A percentile compares a stretch with the other conserved stretches of the same genome.
These are phyloP conservation scores for Golubevia sp. DNA, from an alignment of 1,284 basidiomycete genomes.

Conservation along the genomic window DNA sequence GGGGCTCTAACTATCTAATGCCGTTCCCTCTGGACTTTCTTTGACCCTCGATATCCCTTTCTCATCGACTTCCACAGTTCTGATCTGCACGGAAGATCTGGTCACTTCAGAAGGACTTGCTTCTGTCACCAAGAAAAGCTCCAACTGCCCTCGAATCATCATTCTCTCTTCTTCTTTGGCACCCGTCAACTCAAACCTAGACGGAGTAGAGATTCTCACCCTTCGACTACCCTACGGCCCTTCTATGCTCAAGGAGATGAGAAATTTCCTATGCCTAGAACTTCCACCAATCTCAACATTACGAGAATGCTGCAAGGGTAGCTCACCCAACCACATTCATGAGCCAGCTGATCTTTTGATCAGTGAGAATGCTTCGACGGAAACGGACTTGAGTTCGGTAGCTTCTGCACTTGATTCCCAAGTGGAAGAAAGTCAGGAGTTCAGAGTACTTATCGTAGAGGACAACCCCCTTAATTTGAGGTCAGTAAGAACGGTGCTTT, in stretches of 20 bases:
- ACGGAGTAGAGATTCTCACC: constrained; percentile 2
- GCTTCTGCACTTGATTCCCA: background rate
- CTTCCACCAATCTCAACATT: constrained; percentile 10
- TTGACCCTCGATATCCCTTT: background rate
- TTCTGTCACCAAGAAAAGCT: constrained; percentile 1
- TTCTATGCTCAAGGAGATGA: constrained; percentile 21
- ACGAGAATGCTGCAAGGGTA: background rate
- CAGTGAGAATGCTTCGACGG: constrained; percentile 2
- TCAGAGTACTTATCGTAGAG: constrained; percentile 39
- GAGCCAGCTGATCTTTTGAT: background rate
- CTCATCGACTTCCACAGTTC: constrained; percentile 8
- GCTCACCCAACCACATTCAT: background rate
- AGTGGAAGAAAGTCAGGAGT: constrained; percentile 20
- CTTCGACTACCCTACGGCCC: constrained; percentile 36
- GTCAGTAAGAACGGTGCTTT: background rate
- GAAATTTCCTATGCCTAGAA: constrained; percentile 23
- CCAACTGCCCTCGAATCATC: constrained; percentile 3
- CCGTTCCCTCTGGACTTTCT: background rate
- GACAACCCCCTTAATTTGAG: constrained; percentile 49
- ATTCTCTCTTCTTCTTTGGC: constrained; percentile 5
- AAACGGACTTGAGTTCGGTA: constrained; percentile 2
- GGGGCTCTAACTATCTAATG: no score
- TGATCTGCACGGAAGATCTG: constrained; percentile 1
- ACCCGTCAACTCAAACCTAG: background rate
- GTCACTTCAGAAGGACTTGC: constrained; percentile 6